Base-by-base conservation (phyloP, 2,329 filamentous ascomycete species). In the Microdochium bolleyi region DNA sequence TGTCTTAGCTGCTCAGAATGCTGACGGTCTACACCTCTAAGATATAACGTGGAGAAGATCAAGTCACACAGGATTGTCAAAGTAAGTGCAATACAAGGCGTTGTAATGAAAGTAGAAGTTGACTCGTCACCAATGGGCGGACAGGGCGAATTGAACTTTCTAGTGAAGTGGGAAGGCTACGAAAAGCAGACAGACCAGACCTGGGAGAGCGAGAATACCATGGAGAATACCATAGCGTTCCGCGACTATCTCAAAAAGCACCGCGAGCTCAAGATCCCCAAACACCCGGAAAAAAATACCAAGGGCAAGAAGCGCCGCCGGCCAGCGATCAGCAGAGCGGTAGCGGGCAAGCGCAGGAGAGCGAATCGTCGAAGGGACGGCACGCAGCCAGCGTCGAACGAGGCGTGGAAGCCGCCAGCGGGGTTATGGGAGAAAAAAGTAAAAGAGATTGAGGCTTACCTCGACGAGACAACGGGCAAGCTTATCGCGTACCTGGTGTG, bases 161-260 rank as follows among this genome's bases (percentile, higher is more conserved):
- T 85, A 51, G 87, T 94, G 32, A 91, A 92, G 62, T 94, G 89
- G 89, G 82, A 88, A 57, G 88, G 88, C 2, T 94, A 85, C 56
- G 81, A 88, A 0, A 79, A 84, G 56, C 82, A 84, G 56, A 67
- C 73, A 0, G 89, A 94, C 58, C 70, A 81, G 61, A 94, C 89
- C 0, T 92, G 88, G 88, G 89, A 94, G 64, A 84, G 87, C 0
- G 84, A 89, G 60, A 81, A 83, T 10, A 92, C 91, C 59, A 71
- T 89, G 55, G 78, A 80, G 51, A 80, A 80, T 25, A 82, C 83
- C 0, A n/a, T n/a, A 67, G 73, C 1, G 74, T 73, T 92, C 0
- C 69, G 80, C 3, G 80, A 81, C 10, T 92, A 92, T 63, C 80
- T 84, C 49, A 62, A 70, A 1, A 70, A 67, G 3, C 76, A 87